Percentiles rank a stretch among this genome's conserved stretches.
Evolutionary conservation across 768 basidiomycete species (phyloP).

Genomic region (Leccinum aurantiacum): DNA sequence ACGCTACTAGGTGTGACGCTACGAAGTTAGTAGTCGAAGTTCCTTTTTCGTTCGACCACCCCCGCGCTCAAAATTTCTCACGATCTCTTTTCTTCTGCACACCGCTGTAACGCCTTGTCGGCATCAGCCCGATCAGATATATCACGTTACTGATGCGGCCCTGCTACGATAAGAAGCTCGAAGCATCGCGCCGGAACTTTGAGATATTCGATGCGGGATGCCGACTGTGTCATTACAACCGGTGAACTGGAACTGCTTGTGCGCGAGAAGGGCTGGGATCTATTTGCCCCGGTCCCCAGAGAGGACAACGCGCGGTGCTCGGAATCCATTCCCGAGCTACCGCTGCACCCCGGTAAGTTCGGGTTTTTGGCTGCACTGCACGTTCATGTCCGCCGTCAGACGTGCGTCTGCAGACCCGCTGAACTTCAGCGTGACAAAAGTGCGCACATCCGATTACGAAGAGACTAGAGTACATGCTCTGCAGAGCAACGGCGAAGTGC

Average conservation of each 20-base stretch:
- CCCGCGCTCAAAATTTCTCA: too few species aligned
- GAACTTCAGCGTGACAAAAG: slow-evolving; percentile 49
- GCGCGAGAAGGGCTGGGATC: slow-evolving; percentile 55
- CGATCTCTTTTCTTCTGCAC: too few species aligned
- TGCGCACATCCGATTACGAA: slow-evolving; percentile 71
- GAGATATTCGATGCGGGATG: slow-evolving; percentile 77
- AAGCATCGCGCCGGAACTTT: slow-evolving; percentile 94
- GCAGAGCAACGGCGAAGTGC: slow-evolving; percentile 46
- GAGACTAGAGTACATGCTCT: slow-evolving; percentile 54
- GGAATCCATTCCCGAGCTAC: slow-evolving; percentile 61
- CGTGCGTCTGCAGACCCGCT: slow-evolving; percentile 44
- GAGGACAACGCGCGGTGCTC: slow-evolving; percentile 38
- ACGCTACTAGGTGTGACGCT: too few species aligned
- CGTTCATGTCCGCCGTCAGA: slow-evolving; percentile 61
- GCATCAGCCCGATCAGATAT: slow-evolving; percentile 68
- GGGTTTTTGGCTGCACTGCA: slow-evolving; percentile 81
- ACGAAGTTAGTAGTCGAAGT: too few species aligned
- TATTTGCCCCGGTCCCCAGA: slow-evolving; percentile 26
- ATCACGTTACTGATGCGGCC: slow-evolving; percentile 82
- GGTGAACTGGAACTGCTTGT: slow-evolving; percentile 89
- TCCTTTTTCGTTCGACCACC: too few species aligned
- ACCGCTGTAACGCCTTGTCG: too few species aligned
- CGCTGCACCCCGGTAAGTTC: slow-evolving; percentile 84
- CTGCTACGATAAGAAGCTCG: slow-evolving; percentile 99
- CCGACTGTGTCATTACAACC: slow-evolving; percentile 97